Evolutionary conservation across 2,329 filamentous ascomycete genomes (phyloP).

Genomic region (Aspergillus ibericus): DNA sequence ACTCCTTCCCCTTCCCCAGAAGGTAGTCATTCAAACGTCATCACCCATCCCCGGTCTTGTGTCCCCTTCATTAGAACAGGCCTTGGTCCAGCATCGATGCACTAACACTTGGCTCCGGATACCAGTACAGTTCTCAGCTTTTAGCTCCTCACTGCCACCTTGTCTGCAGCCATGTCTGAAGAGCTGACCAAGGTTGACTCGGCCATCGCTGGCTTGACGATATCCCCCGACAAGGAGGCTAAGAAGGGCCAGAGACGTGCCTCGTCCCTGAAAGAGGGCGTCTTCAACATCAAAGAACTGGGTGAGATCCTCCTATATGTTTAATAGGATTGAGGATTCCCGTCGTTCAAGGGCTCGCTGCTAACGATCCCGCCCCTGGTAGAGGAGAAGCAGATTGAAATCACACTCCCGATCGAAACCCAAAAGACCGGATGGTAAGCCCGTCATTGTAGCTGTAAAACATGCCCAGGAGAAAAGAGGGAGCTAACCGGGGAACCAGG

Average conservation of each 20-base stretch:
- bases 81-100: background rate
- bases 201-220: constrained; percentile 75
- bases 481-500: constrained; percentile 53
- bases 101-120: background rate
- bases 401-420: constrained; percentile 37
- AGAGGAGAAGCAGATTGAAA: constrained; percentile 35
- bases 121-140: background rate
- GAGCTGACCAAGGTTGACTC: constrained; percentile 88
- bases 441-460: background rate
- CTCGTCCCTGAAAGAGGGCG: constrained; percentile 71
- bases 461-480: background rate
- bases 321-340: background rate
- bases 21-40: background rate
- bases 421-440: constrained; percentile 38
- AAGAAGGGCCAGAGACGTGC: constrained; percentile 66
- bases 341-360: background rate
- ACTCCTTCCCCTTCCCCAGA: background rate
- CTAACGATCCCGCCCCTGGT: background rate
- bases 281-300: constrained; percentile 81
- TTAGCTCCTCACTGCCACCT: background rate
- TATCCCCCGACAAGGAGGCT: constrained; percentile 51
- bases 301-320: constrained; percentile 57
- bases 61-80: background rate
- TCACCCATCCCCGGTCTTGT: background rate
- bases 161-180: constrained; percentile 52